These are phyloP conservation scores for Leishmania lainsoni DNA, from an alignment of 208 protist genomes.

Conservation along the genomic window DNA sequence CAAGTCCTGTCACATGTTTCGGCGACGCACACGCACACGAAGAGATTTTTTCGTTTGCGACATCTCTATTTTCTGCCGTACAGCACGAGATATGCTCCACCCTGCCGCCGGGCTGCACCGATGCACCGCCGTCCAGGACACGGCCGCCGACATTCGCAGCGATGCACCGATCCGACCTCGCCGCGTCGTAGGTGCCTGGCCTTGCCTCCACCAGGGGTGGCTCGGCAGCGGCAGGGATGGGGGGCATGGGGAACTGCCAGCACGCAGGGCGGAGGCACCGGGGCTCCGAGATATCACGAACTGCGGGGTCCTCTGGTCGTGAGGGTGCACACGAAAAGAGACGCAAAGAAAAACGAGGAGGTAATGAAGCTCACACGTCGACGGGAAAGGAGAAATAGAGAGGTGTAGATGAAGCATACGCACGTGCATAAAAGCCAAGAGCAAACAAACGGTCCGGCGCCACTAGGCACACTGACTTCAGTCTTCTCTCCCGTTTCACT, in stretches of 20 bases:
- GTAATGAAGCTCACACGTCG: not conserved
- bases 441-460: not conserved
- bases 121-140: not conserved
- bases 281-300: not conserved
- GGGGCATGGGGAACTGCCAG: not conserved
- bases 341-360: constrained; percentile 1
- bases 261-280: not conserved
- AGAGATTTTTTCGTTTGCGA: not conserved
- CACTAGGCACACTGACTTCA: not conserved
- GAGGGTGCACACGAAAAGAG: not conserved
- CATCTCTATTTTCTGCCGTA: not conserved
- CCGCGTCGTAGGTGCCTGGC: not conserved
- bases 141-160: not conserved
- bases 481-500: not conserved
- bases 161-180: not conserved
- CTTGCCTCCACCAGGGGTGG: not conserved
- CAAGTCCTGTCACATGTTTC: not conserved
- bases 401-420: not conserved
- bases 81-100: not conserved
- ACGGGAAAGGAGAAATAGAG: not conserved
- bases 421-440: not conserved
- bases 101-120: not conserved
- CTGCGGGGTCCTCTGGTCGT: not conserved
- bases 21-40: not conserved
- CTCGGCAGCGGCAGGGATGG: not conserved